Evolutionary conservation across 352 stramenopile species (phyloP).

Genomic region (Thalassiosira livingstoniorum): DNA sequence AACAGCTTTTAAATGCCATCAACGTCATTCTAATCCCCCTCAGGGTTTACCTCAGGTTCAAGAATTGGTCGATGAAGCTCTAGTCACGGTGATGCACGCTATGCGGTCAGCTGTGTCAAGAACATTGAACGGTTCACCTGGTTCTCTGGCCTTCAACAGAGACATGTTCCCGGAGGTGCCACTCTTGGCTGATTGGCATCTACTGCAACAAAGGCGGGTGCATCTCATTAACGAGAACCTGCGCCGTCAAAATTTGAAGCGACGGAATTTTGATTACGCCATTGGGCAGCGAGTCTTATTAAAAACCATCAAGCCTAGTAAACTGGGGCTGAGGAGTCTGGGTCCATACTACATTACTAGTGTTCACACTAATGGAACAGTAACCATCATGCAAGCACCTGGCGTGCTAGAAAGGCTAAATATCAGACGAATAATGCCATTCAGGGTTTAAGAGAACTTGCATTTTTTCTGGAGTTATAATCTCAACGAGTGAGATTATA

Average conservation of each 20-base stretch:
- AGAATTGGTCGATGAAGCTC: conserved; percentile 47
- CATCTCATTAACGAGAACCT: conserved; percentile 41
- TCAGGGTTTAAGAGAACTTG: not conserved
- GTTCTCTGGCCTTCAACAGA: conserved; percentile 52
- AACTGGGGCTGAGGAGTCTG: conserved; percentile 17
- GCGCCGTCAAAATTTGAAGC: conserved; percentile 17
- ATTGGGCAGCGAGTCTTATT: conserved; percentile 14
- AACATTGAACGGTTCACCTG: conserved; percentile 45
- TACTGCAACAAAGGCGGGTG: conserved; percentile 39
- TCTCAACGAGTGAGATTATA: not conserved
- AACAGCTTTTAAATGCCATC: not conserved
- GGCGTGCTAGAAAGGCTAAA: conserved; percentile 33
- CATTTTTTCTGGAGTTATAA: not conserved
- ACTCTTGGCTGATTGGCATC: conserved; percentile 41
- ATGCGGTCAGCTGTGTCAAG: conserved; percentile 35
- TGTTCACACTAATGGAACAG: conserved; percentile 43
- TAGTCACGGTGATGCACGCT: conserved; percentile 51
- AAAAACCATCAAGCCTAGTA: conserved; percentile 7
- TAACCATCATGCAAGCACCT: conserved; percentile 28
- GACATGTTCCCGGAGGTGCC: conserved; percentile 65
- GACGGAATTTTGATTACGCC: conserved; percentile 30
- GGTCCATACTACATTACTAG: conserved; percentile 32
- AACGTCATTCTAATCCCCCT: conserved; percentile 25
- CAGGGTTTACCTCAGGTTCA: conserved; percentile 29
- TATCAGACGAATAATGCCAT: conserved; percentile 35